Evolutionary conservation across 208 protist species (phyloP), one percentile per base, ranked within the genome.

Genomic region (Leishmania tropica): DNA sequence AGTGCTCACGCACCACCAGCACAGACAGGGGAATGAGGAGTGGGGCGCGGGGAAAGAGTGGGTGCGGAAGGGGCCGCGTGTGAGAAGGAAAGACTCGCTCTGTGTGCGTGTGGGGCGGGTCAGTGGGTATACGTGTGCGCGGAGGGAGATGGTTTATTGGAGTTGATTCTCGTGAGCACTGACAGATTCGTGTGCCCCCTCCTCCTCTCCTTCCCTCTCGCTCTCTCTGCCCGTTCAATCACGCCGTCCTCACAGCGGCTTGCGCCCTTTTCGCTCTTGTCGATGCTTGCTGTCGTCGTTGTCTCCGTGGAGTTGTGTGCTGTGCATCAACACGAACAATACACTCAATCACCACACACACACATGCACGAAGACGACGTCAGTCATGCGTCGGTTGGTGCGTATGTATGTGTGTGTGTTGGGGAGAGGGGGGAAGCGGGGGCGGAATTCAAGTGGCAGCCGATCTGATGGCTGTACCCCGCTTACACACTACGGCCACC

Each of bases 381-480:
- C 67, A 72, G 7, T 10, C 15, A 24, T 56, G 47, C 47, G 71
- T 40, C 3, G 2, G 71, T 56, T 10, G 19, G 71, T 75, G 47
- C 42, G 71, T 56, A 42, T 75, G 70, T 56, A 42, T 74, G 67
- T 72, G 67, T 48, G 67, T 72, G 35, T 73, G 67, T 6, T 35
- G 3, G 5, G 3, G 5, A 1, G 47, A 11, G 71, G 6, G 28
- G 17, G 21, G 28, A 7, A 13, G 10, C 7, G 40, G 21, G 45
- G 6, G 28, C 4, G 24, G 17, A 11, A n/a, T 8, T 19, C 28
- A 56, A 60, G 42, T 48, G 65, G 40, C 35, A 42, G 31, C 37
- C 37, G 40, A 71, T 45, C 13, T 31, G 4, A n/a, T 51, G 68
- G 11, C 10, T 37, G 60, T n/a, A 31, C 31, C 28, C 3, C 60